Evolutionary conservation across 306 rosid genomes (phyloP), one percentile per base, ranked within the genome.

Genomic region (Prunus salicina): DNA sequence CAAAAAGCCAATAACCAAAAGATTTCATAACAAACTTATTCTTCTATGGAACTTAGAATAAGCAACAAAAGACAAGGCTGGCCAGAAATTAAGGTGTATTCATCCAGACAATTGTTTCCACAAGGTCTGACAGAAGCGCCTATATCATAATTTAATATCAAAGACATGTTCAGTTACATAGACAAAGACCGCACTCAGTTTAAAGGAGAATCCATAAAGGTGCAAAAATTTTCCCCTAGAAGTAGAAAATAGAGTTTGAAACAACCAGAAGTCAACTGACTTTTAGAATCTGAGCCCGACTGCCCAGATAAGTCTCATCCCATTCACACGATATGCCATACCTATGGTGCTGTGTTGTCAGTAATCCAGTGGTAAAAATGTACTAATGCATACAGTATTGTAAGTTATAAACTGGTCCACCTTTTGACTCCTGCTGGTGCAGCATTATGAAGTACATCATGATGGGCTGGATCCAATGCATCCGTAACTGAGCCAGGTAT

Each of bases 401-500:
- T 67, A n/a, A 13, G 72, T 67, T 20, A 45, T 3, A 64, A 71
- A 32, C 32, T 32, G 30, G 64, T 57, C 80, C 65, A 94, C 98
- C 97, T 92, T 92, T 88, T 91, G 76, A 90, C 86, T 79, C 97
- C 95, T 55, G 89, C 91, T 12, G 95, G 96, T 79, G 86, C 88
- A 20, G 87, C 89, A 84, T 86, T 90, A 81, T 92, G 98, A 71
- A 94, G 87, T 66, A 94, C 82, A 15, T 89, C 88, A 80, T 92
- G 98, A 84, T 86, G 76, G 56, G 91, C 87, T 55, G 96, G 91
- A 91, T 90, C 97, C 46, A 94, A 77, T 45, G 86, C 97, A 82
- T 89, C 97, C 28, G 83, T 83, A 51, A 94, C 83, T 52, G 89
- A 91, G 81, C 80, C 91, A 0, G 91, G 97, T 69, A 94, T 90